These are phyloP conservation scores for Paramyrothecium sp. DNA, from an alignment of 2,329 filamentous ascomycete species.

Conservation along the genomic window DNA sequence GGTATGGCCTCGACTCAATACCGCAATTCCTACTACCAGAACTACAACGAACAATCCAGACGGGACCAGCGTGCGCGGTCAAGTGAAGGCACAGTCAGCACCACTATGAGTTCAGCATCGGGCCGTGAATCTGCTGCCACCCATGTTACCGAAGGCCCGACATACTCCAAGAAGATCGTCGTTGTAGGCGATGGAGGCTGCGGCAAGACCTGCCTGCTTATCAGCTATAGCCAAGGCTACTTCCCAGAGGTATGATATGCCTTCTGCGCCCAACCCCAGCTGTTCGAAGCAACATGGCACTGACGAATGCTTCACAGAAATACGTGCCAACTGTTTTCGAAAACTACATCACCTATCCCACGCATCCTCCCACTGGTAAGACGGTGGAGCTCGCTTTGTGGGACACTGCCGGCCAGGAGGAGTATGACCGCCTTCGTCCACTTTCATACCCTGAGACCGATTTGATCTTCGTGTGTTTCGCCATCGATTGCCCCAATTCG, in stretches of 20 bases:
- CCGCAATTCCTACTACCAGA: conserved; percentile 49
- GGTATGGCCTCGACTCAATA: conserved; percentile 54
- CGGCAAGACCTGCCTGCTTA: conserved; percentile 96
- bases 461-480: conserved; percentile 97
- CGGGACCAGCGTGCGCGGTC: conserved; percentile 60
- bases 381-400: conserved; percentile 94
- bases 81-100: conserved; percentile 89
- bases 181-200: conserved; percentile 97
- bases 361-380: conserved; percentile 84
- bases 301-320: conserved; percentile 67
- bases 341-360: conserved; percentile 98
- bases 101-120: conserved; percentile 72
- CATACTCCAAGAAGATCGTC: conserved; percentile 98
- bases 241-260: conserved; percentile 84
- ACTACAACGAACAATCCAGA: conserved; percentile 35
- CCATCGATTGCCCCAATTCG: conserved; percentile 97
- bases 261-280: too few species aligned
- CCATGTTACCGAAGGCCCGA: conserved; percentile 83
- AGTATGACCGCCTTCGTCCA: conserved; percentile 93
- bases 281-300: not conserved
- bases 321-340: conserved; percentile 99
- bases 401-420: conserved; percentile 98
- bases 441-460: conserved; percentile 98
- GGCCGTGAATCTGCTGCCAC: conserved; percentile 78
- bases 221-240: conserved; percentile 98